These are phyloP conservation scores for Luzula sylvatica DNA, from an alignment of 176 grass and related monocot genomes.

Conservation along the genomic window DNA sequence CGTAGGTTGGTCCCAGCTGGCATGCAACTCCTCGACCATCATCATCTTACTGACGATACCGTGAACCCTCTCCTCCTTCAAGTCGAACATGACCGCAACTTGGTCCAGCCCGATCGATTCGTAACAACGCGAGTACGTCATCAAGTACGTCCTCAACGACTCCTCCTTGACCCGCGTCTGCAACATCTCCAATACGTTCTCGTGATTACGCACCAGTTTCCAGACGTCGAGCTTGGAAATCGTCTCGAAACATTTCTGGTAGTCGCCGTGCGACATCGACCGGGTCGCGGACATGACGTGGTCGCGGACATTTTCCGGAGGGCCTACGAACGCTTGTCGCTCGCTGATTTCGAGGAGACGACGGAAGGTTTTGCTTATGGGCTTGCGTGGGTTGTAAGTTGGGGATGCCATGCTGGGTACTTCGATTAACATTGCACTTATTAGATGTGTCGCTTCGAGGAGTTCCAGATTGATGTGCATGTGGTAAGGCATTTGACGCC, in stretches of 20 bases:
- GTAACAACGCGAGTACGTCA: conserved; percentile 63
- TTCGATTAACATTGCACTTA: conserved; percentile 94
- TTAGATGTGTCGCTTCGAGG: conserved; percentile 80
- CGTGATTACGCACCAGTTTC: conserved; percentile 84
- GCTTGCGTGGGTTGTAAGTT: conserved; percentile 58
- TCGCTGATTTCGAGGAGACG: conserved; percentile 89
- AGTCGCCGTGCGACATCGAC: conserved; percentile 63
- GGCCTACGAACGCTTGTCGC: conserved; percentile 85
- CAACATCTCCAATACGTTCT: conserved; percentile 70
- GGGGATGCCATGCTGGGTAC: conserved; percentile 78
- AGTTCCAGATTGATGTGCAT: conserved; percentile 99
- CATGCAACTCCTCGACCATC: conserved; percentile 79
- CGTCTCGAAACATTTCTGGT: conserved; percentile 52
- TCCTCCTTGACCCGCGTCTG: conserved; percentile 88
- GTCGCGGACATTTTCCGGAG: conserved; percentile 82
- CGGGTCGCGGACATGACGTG: conserved; percentile 91
- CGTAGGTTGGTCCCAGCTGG: conserved; percentile 88
- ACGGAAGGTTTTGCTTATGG: conserved; percentile 79
- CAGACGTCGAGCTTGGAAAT: conserved; percentile 65
- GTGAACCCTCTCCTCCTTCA: conserved; percentile 51
- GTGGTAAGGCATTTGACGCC: conserved; percentile 96
- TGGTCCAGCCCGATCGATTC: conserved; percentile 68
- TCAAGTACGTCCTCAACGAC: conserved; percentile 76
- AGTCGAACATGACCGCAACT: conserved; percentile 78
- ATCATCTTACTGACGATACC: conserved; percentile 94